These are phyloP conservation scores for Orbilia ellipsospora DNA, from an alignment of 2,329 filamentous ascomycete species.

Conservation along the genomic window DNA sequence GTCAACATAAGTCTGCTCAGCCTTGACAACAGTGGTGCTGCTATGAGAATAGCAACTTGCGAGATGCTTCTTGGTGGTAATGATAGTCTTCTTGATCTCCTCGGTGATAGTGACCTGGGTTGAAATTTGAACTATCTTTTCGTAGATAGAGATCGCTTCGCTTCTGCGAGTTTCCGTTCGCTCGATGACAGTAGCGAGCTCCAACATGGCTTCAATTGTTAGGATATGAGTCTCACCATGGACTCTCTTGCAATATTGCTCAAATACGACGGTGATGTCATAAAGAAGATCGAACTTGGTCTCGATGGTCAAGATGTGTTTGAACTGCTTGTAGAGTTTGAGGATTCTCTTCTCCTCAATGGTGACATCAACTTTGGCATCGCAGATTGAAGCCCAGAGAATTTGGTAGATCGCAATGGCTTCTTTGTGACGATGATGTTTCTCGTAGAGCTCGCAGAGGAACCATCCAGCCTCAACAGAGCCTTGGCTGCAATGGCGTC, in stretches of 20 bases:
- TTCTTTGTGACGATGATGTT: conserved; percentile 20
- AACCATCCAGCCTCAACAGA: conserved; percentile 34
- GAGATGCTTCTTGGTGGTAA: conserved; percentile 37
- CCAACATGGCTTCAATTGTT: conserved; percentile 30
- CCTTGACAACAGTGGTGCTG: conserved; percentile 27
- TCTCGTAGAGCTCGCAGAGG: conserved; percentile 30
- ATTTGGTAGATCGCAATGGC: conserved; percentile 27
- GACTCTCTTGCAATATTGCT: conserved; percentile 20
- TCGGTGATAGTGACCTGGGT: conserved; percentile 26
- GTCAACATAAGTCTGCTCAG: conserved; percentile 25
- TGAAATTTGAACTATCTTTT: conserved; percentile 26
- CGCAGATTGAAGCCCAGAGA: conserved; percentile 20
- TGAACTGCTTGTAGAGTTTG: conserved; percentile 28
- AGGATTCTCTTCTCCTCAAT: conserved; percentile 27
- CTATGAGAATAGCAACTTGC: conserved; percentile 27
- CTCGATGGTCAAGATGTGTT: conserved; percentile 10
- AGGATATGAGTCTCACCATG: conserved; percentile 25
- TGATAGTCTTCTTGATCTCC: conserved; percentile 22
- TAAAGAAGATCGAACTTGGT: conserved; percentile 30
- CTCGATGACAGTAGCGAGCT: conserved; percentile 29
- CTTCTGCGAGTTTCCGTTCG: conserved; percentile 21
- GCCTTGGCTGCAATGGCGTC: conserved; percentile 23
- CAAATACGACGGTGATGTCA: conserved; percentile 28
- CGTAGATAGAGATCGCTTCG: conserved; percentile 26
- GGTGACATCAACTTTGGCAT: conserved; percentile 17